phyloP scores from a whole-genome alignment of 1,139 yeast species.

The Yamadazyma aaseri region DNA sequence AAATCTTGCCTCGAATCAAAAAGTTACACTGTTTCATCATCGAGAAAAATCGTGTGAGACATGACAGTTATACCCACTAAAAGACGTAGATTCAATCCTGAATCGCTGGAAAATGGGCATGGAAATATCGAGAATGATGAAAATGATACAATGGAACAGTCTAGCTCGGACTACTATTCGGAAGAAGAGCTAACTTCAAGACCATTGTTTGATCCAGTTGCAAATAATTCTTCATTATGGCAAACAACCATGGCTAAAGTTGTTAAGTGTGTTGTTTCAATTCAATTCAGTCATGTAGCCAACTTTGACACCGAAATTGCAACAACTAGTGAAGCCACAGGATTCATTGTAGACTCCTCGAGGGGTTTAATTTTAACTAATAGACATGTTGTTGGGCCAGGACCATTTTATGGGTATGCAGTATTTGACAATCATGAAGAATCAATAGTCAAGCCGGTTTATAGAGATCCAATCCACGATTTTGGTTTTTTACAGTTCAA shows the following conservation, averaged over 20 bases:
- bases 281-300: slow-evolving; percentile 84
- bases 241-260: slow-evolving; percentile 78
- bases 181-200: slow-evolving; percentile 6
- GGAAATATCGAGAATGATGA: not conserved
- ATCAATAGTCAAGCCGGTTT: slow-evolving; percentile 79
- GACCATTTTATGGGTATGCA: slow-evolving; percentile 88
- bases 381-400: slow-evolving; percentile 93
- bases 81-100: slow-evolving; percentile 4
- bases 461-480: slow-evolving; percentile 84
- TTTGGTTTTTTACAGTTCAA: slow-evolving; percentile 80
- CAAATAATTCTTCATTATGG: slow-evolving; percentile 47
- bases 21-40: no score
- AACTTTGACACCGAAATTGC: slow-evolving; percentile 86
- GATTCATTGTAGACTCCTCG: slow-evolving; percentile 86
- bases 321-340: slow-evolving; percentile 86
- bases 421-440: slow-evolving; percentile 95
- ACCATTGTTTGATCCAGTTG: slow-evolving; percentile 7
- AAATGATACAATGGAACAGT: not conserved
- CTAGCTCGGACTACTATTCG: slow-evolving; percentile 4
- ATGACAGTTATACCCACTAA: slow-evolving; percentile 4
- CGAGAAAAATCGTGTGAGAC: no score
- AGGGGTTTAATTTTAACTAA: slow-evolving; percentile 85
- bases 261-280: slow-evolving; percentile 83
- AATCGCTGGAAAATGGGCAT: not conserved
- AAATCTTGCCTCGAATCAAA: no score